Percentiles rank a stretch among this genome's conserved stretches.
These are phyloP conservation scores for Fusarium sp. DNA, from an alignment of 2,329 filamentous ascomycete genomes.

Conservation along the genomic window DNA sequence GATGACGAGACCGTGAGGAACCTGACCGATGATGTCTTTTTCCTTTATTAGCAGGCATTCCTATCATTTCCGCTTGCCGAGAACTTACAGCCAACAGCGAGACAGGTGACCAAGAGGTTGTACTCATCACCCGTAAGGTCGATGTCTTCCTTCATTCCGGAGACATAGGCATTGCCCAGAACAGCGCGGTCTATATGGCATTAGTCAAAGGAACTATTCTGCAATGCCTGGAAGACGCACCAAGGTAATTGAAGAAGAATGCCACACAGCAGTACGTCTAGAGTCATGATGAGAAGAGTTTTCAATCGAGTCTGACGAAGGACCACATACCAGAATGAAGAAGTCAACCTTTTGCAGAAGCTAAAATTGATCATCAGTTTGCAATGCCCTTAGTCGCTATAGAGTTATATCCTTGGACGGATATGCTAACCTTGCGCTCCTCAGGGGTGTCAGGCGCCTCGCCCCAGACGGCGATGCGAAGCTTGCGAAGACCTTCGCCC, in stretches of 20 bases:
- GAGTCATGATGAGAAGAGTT: background rate
- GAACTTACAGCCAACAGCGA: slow-evolving; percentile 40
- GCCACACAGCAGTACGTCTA: background rate
- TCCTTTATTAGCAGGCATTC: background rate
- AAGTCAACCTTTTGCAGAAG: slow-evolving; percentile 11
- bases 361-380: background rate
- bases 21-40: slow-evolving; percentile 53
- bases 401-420: background rate
- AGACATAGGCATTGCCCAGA: slow-evolving; percentile 57
- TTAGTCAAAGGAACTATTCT: background rate
- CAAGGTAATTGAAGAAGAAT: background rate
- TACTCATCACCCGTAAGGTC: slow-evolving; percentile 55
- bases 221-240: background rate
- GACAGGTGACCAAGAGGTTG: slow-evolving; percentile 40
- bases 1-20: slow-evolving; percentile 59
- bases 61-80: background rate
- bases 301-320: background rate
- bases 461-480: slow-evolving; percentile 32
- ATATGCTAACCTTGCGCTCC: slow-evolving; percentile 21
- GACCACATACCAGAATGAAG: slow-evolving; percentile 8
- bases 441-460: slow-evolving; percentile 26
- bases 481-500: slow-evolving; percentile 11
- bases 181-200: slow-evolving; percentile 21
- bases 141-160: slow-evolving; percentile 57
- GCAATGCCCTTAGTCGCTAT: background rate